These are phyloP conservation scores for Apophysomyces trapeziformis DNA, from an alignment of 371 early-diverging fungal species.

Conservation along the genomic window DNA sequence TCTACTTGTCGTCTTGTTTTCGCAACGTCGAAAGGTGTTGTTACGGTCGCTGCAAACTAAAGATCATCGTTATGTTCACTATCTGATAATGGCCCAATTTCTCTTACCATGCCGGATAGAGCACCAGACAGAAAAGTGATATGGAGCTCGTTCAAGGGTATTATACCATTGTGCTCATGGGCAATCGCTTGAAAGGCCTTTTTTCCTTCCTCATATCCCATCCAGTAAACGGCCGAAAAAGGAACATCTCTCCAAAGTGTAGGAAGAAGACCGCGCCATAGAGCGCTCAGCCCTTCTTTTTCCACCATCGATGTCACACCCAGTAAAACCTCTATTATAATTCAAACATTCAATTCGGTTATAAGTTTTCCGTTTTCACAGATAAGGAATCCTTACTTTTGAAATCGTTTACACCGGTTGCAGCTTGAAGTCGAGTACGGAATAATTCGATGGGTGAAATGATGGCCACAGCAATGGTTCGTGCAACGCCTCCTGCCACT, in stretches of 20 bases:
- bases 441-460: slow-evolving; percentile 93
- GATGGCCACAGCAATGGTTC: slow-evolving; percentile 79
- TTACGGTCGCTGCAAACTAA: slow-evolving; percentile 83
- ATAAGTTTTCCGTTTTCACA: no score
- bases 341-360: neutral
- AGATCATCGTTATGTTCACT: neutral
- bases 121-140: slow-evolving; percentile 76
- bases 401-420: slow-evolving; percentile 52
- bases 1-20: slow-evolving; percentile 87
- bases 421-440: slow-evolving; percentile 87
- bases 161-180: slow-evolving; percentile 3
- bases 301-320: slow-evolving; percentile 68
- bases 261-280: slow-evolving; percentile 90
- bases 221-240: slow-evolving; percentile 91
- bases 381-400: slow-evolving; percentile 27
- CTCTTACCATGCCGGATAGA: slow-evolving; percentile 68
- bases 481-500: slow-evolving; percentile 78
- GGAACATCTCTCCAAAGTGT: slow-evolving; percentile 96
- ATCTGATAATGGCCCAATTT: neutral
- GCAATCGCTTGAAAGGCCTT: slow-evolving; percentile 4
- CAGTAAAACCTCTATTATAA: slow-evolving; percentile 51
- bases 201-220: slow-evolving; percentile 81
- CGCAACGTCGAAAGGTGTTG: slow-evolving; percentile 96
- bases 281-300: slow-evolving; percentile 59
- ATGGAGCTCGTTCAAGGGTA: slow-evolving; percentile 38